Evolutionary conservation across 106 monocot species (phyloP), one percentile per base, ranked within the genome.

Genomic region (Phalaenopsis equestris): DNA sequence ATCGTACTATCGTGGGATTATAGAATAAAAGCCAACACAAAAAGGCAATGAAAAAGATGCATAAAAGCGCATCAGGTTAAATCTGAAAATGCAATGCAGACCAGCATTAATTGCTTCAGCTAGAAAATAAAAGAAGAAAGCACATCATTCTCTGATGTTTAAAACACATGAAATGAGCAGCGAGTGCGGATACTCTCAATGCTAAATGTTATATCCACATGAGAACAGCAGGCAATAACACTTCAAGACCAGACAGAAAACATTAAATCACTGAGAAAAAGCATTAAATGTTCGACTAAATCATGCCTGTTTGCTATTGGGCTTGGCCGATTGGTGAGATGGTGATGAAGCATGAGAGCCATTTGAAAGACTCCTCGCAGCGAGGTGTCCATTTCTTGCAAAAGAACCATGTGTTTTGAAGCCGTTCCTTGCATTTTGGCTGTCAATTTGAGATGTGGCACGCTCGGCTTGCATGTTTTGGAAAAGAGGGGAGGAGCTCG

Each of bases 401-500:
- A 90, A 79, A 14, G 90, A 86, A 37, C 75, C 73, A 52, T 91
- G 85, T 30, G 83, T 57, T 56, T 79, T 94, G 75, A 90, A 75
- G 47, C 90, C 82, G 38, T 58, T 80, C 17, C 82, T 79, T n/a
- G 80, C 72, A 49, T 45, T 84, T 41, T 45, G 78, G 49, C 76
- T 82, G 78, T 46, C 61, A 1, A 56, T 75, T 46, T 52, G 49
- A 37, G 72, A 67, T 56, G 81, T 67, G 9, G 83, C 75, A 19
- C 86, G 67, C 36, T 90, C 89, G 3, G 88, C 88, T 72, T 95
- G 95, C 83, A 92, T 87, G 73, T 75, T 81, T 81, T 95, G 95
- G 84, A 90, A 90, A 81, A 84, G 84, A 79, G 84, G 86, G 4
- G 90, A 87, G 36, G 88, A 86, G 76, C 87, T 87, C 19, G 92